Evolutionary conservation across 2,329 filamentous ascomycete species (phyloP).

Genomic region (Beauveria brongniartii): DNA sequence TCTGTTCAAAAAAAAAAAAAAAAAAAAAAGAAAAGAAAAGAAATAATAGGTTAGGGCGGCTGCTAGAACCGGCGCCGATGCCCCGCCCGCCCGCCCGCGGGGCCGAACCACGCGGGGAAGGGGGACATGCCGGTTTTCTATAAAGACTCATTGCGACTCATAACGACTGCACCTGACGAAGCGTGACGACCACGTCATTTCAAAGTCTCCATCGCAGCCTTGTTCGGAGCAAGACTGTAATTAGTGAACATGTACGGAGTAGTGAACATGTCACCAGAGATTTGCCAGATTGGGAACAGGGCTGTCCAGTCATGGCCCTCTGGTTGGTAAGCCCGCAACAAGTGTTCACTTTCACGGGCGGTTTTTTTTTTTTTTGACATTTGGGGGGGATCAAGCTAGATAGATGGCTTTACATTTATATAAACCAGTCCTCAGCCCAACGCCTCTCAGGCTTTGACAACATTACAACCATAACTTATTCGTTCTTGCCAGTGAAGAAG

Average conservation of each 20-base stretch:
- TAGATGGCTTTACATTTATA: background rate
- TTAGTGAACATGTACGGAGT: too few species aligned
- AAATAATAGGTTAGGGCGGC: too few species aligned
- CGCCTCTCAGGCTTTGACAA: background rate
- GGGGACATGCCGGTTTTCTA: too few species aligned
- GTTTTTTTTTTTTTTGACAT: background rate
- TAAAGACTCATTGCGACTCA: constrained; percentile 6
- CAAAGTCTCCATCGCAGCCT: too few species aligned
- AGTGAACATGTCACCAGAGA: background rate
- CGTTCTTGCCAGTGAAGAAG: background rate
- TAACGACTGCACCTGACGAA: constrained; percentile 6
- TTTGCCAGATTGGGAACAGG: background rate
- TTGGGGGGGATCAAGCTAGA: background rate
- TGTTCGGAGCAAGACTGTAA: too few species aligned
- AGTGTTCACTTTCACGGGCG: background rate
- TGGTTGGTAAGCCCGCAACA: background rate
- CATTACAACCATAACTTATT: background rate
- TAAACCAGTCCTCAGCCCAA: background rate
- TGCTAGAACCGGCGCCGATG: too few species aligned
- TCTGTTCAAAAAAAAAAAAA: too few species aligned
- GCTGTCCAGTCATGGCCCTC: background rate
- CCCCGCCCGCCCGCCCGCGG: background rate
- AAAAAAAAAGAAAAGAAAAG: too few species aligned
- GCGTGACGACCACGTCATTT: background rate
- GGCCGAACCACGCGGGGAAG: background rate